phyloP scores from a whole-genome alignment of 2,329 filamentous ascomycete genomes.

The Fusarium sp. region DNA sequence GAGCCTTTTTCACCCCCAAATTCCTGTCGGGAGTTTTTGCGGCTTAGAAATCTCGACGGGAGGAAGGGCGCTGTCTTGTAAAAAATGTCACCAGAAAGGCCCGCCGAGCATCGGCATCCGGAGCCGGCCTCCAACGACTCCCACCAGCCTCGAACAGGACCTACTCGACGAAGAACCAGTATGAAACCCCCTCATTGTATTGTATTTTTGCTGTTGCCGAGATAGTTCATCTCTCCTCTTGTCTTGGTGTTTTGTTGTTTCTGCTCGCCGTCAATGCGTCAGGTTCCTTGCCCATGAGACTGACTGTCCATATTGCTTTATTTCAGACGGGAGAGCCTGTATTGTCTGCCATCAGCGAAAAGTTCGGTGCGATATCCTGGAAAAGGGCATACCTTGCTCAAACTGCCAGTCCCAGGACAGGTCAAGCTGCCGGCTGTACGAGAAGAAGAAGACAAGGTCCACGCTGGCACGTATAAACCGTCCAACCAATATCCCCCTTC shows the following conservation, averaged over 20 bases:
- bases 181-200: background rate
- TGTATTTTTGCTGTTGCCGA: background rate
- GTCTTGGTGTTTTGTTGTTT: background rate
- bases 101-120: background rate
- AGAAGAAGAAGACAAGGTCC: conserved; percentile 59
- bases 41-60: background rate
- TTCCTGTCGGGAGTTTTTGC: background rate
- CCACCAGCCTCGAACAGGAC: background rate
- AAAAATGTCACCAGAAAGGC: conserved; percentile 23
- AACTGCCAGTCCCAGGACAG: conserved; percentile 58
- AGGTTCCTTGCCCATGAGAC: background rate
- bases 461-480: conserved; percentile 46
- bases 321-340: conserved; percentile 55
- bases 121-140: background rate
- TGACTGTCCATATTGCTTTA: background rate
- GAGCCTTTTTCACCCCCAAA: background rate
- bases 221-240: background rate
- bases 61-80: background rate
- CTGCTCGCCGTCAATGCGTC: background rate
- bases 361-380: conserved; percentile 62
- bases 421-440: conserved; percentile 59
- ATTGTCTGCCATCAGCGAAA: conserved; percentile 63
- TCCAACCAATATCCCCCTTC: conserved; percentile 53
- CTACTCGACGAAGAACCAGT: conserved; percentile 25
- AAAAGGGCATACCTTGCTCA: conserved; percentile 60